A percentile compares a stretch with the other conserved stretches of the same genome.
These are phyloP conservation scores for Sporothrix variecibatus DNA, from an alignment of 2,329 filamentous ascomycete genomes.

Conservation along the genomic window DNA sequence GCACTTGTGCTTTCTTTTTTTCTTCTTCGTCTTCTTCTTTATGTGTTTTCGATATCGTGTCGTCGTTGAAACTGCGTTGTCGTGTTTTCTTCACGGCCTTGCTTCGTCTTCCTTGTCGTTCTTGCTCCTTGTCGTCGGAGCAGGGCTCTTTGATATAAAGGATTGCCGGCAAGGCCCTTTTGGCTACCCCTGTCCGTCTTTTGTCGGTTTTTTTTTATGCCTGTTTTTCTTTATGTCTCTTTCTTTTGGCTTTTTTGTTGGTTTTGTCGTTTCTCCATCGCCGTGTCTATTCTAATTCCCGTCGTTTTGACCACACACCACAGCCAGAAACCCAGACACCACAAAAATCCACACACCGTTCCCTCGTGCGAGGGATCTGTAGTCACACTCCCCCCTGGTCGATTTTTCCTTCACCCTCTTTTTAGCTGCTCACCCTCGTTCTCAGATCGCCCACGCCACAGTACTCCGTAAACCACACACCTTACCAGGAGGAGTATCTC, in stretches of 20 bases:
- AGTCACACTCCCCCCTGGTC: slow-evolving; percentile 18
- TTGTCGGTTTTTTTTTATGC: neutral
- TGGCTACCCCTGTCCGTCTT: slow-evolving; percentile 5
- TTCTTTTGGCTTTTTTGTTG: neutral
- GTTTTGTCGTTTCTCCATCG: neutral
- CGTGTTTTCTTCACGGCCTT: neutral
- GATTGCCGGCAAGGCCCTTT: slow-evolving; percentile 17
- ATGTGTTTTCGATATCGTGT: neutral
- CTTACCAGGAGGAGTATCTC: neutral
- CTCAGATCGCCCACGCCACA: neutral
- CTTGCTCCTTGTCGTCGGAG: neutral
- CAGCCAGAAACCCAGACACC: neutral
- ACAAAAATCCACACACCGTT: neutral
- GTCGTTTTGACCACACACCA: slow-evolving; percentile 2
- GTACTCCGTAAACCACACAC: neutral
- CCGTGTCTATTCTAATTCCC: slow-evolving; percentile 9
- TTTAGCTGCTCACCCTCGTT: neutral
- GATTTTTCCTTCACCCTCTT: neutral
- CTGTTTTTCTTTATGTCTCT: neutral
- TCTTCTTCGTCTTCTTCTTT: neutral
- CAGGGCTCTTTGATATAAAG: slow-evolving; percentile 27
- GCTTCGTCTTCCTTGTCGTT: neutral
- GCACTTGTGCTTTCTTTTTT: neutral
- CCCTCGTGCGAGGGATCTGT: neutral
- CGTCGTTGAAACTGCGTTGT: neutral